Evolutionary conservation across 352 stramenopile species (phyloP).

Genomic region (Globisporangium perplexum): DNA sequence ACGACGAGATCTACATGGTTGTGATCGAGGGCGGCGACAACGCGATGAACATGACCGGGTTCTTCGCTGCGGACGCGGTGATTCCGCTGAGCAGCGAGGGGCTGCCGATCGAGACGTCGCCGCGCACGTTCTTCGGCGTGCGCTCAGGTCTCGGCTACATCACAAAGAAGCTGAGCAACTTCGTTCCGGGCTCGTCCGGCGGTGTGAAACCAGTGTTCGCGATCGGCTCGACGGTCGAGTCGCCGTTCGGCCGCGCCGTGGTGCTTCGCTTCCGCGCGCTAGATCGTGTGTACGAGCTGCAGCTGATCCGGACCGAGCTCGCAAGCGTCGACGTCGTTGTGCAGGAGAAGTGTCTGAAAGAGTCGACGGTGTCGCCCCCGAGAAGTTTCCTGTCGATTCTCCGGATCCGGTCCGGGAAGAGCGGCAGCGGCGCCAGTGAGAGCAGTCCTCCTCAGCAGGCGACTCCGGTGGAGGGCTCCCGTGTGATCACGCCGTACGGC

Average conservation of each 20-base stretch:
- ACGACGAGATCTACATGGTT: conserved; percentile 73
- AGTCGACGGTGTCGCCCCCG: conserved; percentile 46
- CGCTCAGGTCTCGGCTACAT: conserved; percentile 72
- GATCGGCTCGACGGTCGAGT: conserved; percentile 54
- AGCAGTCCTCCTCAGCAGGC: conserved; percentile 2
- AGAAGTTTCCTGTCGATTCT: conserved; percentile 70
- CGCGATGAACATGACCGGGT: conserved; percentile 40
- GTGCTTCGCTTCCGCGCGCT: conserved; percentile 57
- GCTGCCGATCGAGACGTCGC: conserved; percentile 33
- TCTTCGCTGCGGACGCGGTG: conserved; percentile 43
- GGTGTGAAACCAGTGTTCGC: conserved; percentile 42
- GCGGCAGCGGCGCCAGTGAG: conserved; percentile 1
- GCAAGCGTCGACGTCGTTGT: conserved; percentile 38
- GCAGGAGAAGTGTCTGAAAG: conserved; percentile 45
- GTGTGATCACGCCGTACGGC: conserved; percentile 52
- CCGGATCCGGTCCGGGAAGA: conserved; percentile 21
- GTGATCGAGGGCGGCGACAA: conserved; percentile 31
- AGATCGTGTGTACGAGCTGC: conserved; percentile 67
- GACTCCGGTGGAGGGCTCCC: conserved; percentile 24
- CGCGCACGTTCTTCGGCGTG: conserved; percentile 68
- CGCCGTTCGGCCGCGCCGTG: conserved; percentile 66
- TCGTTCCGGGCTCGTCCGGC: conserved; percentile 39
- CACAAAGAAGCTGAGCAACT: conserved; percentile 73
- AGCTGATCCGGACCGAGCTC: conserved; percentile 39
- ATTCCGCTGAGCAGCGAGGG: conserved; percentile 30